Percentiles rank a stretch among this genome's conserved stretches.
Conservation (phyloP, 106 monocot genomes). For the Posidonia australis region DNA sequence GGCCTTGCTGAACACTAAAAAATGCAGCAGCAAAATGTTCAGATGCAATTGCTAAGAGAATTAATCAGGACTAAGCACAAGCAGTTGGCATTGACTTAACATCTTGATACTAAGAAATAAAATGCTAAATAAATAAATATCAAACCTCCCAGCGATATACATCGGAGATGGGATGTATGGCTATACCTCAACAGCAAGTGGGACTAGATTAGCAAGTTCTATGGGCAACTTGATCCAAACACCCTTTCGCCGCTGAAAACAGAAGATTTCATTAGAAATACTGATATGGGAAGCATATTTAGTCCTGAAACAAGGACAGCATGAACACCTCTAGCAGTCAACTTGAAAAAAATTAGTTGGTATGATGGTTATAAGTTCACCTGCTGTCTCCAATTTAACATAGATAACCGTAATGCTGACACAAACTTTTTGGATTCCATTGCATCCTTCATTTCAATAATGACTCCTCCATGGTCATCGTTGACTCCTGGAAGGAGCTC, state of each 20-base stretch:
- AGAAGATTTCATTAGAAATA: background rate
- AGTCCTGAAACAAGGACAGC: too few relatives aligned
- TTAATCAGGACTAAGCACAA: too few relatives aligned
- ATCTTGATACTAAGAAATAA: too few relatives aligned
- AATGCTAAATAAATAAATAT: too few relatives aligned
- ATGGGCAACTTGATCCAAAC: constrained; percentile 91
- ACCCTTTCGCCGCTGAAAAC: constrained; percentile 61
- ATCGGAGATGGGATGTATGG: too few relatives aligned
- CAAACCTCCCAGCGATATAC: background rate
- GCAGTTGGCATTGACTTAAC: too few relatives aligned
- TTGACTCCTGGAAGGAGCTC: constrained; percentile 38
- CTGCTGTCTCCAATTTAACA: constrained; percentile 58
- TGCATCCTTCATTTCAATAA: constrained; percentile 54
- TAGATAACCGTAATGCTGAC: constrained; percentile 45
- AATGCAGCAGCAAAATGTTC: too few relatives aligned
- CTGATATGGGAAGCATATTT: background rate
- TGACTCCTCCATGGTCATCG: constrained; percentile 67
- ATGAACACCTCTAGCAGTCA: background rate
- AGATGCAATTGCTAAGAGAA: too few relatives aligned
- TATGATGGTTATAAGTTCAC: constrained; percentile 13
- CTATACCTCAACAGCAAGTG: constrained; percentile 59
- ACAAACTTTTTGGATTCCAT: constrained; percentile 44
- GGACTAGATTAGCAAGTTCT: constrained; percentile 63
- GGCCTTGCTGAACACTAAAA: too few relatives aligned
- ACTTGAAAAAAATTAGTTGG: background rate